Percentiles rank a stretch among this genome's conserved stretches.
phyloP scores from a whole-genome alignment of 139 green algal genomes.

The Chlamydomonas urium region DNA sequence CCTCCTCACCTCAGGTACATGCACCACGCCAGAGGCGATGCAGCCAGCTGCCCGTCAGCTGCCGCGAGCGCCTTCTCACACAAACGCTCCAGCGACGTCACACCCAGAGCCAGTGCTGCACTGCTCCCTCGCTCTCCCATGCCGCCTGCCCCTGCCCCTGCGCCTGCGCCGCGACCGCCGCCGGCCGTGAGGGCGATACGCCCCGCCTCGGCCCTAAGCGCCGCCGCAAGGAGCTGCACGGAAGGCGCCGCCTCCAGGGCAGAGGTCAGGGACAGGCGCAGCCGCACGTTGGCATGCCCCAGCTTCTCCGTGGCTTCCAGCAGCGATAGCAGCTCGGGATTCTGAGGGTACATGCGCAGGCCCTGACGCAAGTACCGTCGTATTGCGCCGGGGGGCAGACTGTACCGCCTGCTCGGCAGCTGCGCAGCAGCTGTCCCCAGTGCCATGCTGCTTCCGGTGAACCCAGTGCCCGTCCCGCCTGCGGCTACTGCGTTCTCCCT shows the following conservation, averaged over 20 bases:
- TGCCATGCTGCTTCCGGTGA: no score
- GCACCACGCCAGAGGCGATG: conserved; percentile 7
- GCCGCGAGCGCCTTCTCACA: neutral
- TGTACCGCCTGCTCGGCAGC: no score
- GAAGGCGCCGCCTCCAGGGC: conserved; percentile 4
- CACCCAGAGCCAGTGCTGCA: neutral
- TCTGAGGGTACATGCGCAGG: conserved; percentile 14
- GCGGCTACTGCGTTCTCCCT: no score
- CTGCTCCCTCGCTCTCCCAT: neutral
- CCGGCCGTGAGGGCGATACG: neutral
- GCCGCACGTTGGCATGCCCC: conserved; percentile 11
- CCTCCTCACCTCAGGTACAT: conserved; percentile 19
- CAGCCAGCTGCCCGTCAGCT: neutral
- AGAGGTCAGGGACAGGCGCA: conserved; percentile 6
- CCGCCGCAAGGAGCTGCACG: conserved; percentile 1
- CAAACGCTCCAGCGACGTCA: neutral
- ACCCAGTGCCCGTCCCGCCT: no score
- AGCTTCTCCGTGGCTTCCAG: conserved; percentile 4
- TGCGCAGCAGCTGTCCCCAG: no score
- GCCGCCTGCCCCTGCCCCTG: neutral
- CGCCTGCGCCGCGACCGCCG: no score
- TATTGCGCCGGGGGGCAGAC: neutral
- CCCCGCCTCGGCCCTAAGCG: neutral
- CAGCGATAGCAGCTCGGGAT: conserved; percentile 7
- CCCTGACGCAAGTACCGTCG: no score